Evolutionary conservation across 148 eudicot species (phyloP).

Genomic region (Talinum fruticosum): DNA sequence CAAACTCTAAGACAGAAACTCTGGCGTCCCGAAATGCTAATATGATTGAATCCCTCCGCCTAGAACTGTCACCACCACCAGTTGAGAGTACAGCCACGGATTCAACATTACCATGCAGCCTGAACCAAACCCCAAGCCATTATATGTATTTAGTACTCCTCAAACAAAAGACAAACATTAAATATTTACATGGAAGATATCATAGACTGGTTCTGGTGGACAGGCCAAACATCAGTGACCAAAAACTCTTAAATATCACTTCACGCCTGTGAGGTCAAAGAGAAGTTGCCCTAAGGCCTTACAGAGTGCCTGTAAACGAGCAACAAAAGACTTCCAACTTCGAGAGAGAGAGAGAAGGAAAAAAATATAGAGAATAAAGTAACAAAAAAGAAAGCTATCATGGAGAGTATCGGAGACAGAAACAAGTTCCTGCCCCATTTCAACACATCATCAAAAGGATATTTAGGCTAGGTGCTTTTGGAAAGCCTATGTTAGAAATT

Average conservation of each 20-base stretch:
- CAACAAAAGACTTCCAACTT: neutral
- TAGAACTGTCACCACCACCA: conserved; percentile 61
- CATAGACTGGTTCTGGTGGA: neutral
- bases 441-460: neutral
- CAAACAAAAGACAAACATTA: neutral
- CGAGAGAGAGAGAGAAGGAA: neutral
- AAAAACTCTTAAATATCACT: neutral
- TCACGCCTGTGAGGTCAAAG: neutral
- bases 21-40: conserved; percentile 81
- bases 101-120: conserved; percentile 96
- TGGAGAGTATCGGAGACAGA: neutral
- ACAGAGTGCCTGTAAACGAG: neutral
- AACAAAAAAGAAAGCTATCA: neutral
- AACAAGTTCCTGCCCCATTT: neutral
- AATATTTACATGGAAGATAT: neutral
- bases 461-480: neutral
- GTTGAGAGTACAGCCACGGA: conserved; percentile 61
- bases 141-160: neutral
- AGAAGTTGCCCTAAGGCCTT: neutral
- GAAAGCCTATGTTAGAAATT: neutral
- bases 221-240: neutral
- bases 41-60: conserved; percentile 84
- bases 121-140: conserved; percentile 26
- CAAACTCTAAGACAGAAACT: conserved; percentile 83
- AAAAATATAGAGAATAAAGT: neutral